Evolutionary conservation across 352 stramenopile genomes (phyloP), one percentile per base, ranked within the genome.

Genomic region (Globisporangium nagaii): DNA sequence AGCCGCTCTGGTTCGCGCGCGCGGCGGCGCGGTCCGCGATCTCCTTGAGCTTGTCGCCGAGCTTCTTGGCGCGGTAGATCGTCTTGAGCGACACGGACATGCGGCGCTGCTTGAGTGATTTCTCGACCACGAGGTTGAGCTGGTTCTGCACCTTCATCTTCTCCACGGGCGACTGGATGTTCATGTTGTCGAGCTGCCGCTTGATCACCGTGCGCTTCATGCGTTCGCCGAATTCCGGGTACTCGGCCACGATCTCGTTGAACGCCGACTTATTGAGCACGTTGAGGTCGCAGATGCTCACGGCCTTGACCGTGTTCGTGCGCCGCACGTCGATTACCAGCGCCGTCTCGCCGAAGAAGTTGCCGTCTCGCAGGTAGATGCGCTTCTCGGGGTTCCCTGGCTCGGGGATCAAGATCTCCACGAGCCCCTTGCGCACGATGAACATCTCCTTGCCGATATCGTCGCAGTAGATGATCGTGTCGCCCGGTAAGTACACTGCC

Each of bases 381-480:
- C 77, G 74, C 44, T 84, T 88, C 22, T 85, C 74, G 0, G 55
- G 44, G 45, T 79, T 75, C 7, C 63, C 58, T 1, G 42, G 53
- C 17, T 86, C 77, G 11, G 72, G 70, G 15, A 93, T 71, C 10
- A 87, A 39, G 49, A 95, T 84, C 47, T 88, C 75, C 0, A 93
- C 81, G n/a, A 91, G 61, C 0, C 85, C 85, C 60, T 88, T 88
- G n/a, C 76, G 77, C 7, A 94, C 73, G 41, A 95, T 90, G 56
- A 92, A 94, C 79, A 94, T 90, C 55, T 91, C 79, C 54, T 86
- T 88, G 54, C 83, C 84, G 15, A 91, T 86, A 32, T 90, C 77
- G 43, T 90, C 75, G 46, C 74, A 80, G 62, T 90, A 87, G 58
- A 93, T 90, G 50, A 89, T 88, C 6, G 71, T 88, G 34, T 91